Evolutionary conservation across 192 early-diverging fungal genomes (phyloP).

Genomic region (Coemansia sp.): DNA sequence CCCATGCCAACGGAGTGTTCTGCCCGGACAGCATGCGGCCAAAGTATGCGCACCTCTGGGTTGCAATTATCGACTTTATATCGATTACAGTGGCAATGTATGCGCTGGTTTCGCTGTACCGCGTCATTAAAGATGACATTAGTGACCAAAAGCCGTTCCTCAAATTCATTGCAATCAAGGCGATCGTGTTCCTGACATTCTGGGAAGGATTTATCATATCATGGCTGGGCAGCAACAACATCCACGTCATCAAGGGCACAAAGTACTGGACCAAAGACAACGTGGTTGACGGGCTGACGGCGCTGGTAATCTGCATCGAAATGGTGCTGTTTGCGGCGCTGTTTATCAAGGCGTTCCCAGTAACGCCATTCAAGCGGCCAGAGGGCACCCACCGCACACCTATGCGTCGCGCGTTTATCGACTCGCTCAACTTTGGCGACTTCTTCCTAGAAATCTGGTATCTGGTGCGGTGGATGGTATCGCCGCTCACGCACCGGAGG

Average conservation of each 20-base stretch:
- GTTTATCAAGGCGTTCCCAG: constrained; percentile 56
- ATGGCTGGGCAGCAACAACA: constrained; percentile 56
- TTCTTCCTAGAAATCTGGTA: constrained; percentile 53
- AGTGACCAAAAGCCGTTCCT: constrained; percentile 53
- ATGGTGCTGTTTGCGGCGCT: constrained; percentile 58
- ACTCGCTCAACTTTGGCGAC: constrained; percentile 54
- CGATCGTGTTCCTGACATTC: constrained; percentile 65
- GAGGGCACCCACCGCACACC: constrained; percentile 38
- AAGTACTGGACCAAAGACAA: constrained; percentile 60
- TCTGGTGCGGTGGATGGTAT: constrained; percentile 37
- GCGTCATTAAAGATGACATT: constrained; percentile 61
- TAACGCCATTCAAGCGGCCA: constrained; percentile 29
- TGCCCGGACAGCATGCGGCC: constrained; percentile 63
- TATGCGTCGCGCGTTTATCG: constrained; percentile 49
- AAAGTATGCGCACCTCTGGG: constrained; percentile 66
- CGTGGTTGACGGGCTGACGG: constrained; percentile 53
- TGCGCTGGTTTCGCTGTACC: constrained; percentile 62
- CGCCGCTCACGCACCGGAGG: constrained; percentile 28
- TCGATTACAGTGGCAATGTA: constrained; percentile 69
- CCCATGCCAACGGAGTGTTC: constrained; percentile 61
- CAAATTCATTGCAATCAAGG: constrained; percentile 55
- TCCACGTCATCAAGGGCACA: constrained; percentile 53
- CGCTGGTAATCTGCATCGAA: constrained; percentile 60
- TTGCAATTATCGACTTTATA: constrained; percentile 63
- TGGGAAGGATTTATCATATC: constrained; percentile 62